Evolutionary conservation across 768 basidiomycete species (phyloP).

Genomic region (Rhizopogon roseolus): DNA sequence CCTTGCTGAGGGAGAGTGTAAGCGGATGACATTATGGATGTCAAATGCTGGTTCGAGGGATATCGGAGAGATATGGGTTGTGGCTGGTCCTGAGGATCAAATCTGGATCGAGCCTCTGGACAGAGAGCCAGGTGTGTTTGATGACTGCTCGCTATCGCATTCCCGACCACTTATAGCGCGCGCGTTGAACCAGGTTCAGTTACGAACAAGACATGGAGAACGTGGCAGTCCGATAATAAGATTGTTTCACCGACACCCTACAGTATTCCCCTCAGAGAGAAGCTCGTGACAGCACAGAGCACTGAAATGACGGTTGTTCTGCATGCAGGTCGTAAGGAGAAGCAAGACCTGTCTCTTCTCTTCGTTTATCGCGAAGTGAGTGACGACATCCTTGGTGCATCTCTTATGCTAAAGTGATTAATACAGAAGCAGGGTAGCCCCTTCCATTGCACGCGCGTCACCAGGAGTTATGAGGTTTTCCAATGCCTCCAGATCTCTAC

Average conservation of each 20-base stretch:
- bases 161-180: not conserved
- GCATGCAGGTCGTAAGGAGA: conserved; percentile 45
- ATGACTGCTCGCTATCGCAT: not conserved
- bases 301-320: conserved; percentile 48
- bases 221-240: conserved; percentile 47
- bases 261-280: conserved; percentile 35
- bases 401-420: conserved; percentile 3
- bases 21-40: conserved; percentile 49
- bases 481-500: conserved; percentile 53
- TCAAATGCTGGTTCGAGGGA: conserved; percentile 59
- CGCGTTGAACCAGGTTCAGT: conserved; percentile 8
- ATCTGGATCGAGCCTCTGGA: conserved; percentile 44
- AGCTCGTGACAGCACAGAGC: conserved; percentile 43
- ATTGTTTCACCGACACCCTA: conserved; percentile 43
- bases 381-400: not conserved
- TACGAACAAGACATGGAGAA: conserved; percentile 26
- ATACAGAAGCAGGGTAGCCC: conserved; percentile 39
- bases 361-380: conserved; percentile 65
- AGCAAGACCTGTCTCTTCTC: conserved; percentile 52
- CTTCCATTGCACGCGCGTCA: conserved; percentile 57
- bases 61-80: conserved; percentile 69
- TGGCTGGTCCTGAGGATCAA: conserved; percentile 56
- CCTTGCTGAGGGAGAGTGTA: conserved; percentile 68
- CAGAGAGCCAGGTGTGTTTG: conserved; percentile 13
- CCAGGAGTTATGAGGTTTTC: conserved; percentile 53